Evolutionary conservation across 768 basidiomycete species (phyloP), one percentile per base, ranked within the genome.

Genomic region (Lyophyllum shimeji): DNA sequence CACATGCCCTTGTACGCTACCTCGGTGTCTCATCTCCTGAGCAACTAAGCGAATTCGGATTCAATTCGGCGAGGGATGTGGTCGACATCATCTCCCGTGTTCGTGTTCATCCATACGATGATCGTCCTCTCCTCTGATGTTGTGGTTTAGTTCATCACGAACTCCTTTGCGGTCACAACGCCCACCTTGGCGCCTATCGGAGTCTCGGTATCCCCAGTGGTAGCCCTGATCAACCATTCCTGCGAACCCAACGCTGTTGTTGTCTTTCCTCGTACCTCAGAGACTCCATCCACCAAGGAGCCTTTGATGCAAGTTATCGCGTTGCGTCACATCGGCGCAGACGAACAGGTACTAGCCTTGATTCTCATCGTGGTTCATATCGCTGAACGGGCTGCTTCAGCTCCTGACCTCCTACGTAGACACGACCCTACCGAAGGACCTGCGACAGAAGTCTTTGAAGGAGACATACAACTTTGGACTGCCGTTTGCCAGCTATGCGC

Each of bases 231-330:
- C 54, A 97, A 97, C 65, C 95, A 98, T 65, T 90, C 89, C 0
- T 95, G 94, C 65, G 79, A 83, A 20, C 92, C 93, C 0, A 95
- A 97, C 65, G 93, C 89, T 0, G 91, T 88, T 29, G 82, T 95
- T n/a, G 91, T 98, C 3, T 98, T 96, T 65, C 95, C 95, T 47
- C 76, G 83, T 3, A 67, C 77, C 2, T 67, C 76, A 4, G 67
- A 64, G 12, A 58, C 67, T 13, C 62, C 70, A 0, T 56, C 63
- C 0, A 63, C 54, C 18, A 69, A 77, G 24, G 87, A 88, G 65
- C 84, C 89, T 0, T 57, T 82, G 25, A 80, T 94, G 83, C 82
- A 89, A 34, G 78, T 97, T 11, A 70, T 95, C 12, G 85, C 89
- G 0, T 69, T 98, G 24, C 81, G 79, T 49, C 74, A 82, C 13